These are phyloP conservation scores for Aspergillus homomorphus DNA, from an alignment of 495 filamentous ascomycete species.

Conservation along the genomic window DNA sequence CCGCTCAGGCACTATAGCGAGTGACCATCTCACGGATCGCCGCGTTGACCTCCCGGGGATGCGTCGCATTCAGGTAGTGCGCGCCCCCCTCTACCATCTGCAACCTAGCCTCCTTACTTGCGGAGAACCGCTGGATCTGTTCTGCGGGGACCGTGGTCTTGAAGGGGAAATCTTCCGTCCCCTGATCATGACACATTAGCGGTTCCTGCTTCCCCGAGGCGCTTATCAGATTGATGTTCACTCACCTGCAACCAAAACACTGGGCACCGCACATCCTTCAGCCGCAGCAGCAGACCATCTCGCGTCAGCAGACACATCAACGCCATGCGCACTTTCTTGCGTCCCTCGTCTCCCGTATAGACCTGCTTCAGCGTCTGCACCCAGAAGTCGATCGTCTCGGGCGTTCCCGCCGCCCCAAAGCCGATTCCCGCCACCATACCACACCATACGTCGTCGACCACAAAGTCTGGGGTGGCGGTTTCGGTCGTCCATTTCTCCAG, in stretches of 20 bases:
- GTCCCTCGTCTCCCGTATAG: conserved; percentile 60
- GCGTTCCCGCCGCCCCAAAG: conserved; percentile 44
- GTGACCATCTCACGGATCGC: conserved; percentile 50
- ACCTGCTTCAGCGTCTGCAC: conserved; percentile 49
- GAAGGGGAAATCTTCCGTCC: conserved; percentile 53
- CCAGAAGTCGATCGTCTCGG: conserved; percentile 50
- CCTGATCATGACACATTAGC: conserved; percentile 30
- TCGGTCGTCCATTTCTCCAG: conserved; percentile 46
- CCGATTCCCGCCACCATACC: conserved; percentile 57
- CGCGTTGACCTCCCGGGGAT: conserved; percentile 52
- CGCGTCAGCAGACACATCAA: conserved; percentile 53
- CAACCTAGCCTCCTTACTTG: conserved; percentile 49
- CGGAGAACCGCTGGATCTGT: conserved; percentile 58
- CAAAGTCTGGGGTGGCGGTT: conserved; percentile 51
- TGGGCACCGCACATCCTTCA: conserved; percentile 58
- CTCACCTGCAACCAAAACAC: conserved; percentile 63
- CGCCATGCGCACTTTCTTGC: conserved; percentile 56
- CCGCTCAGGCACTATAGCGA: conserved; percentile 4
- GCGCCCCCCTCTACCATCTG: conserved; percentile 50
- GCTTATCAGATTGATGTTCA: not conserved
- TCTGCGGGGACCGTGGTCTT: conserved; percentile 45
- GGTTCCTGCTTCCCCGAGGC: not conserved
- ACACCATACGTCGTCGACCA: conserved; percentile 53
- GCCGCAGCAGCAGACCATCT: conserved; percentile 54
- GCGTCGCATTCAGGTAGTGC: conserved; percentile 59